Base-by-base conservation (phyloP, 306 rosid species). In the Ochetophila trinervis region DNA sequence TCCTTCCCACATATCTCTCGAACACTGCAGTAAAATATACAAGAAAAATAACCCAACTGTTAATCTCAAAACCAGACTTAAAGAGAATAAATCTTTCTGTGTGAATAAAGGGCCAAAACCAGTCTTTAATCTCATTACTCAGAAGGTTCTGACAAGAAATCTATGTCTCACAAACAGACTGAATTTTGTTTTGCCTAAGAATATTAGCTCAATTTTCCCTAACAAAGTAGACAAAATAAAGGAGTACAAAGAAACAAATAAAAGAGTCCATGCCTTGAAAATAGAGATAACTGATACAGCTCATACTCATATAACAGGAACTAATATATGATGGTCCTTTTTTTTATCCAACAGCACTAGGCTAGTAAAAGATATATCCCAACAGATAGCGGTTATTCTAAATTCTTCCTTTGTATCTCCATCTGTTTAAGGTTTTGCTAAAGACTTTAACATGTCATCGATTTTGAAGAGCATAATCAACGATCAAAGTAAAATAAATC, bases 1-100 rank as follows among this genome's bases (percentile, higher is more conserved):
- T 93, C 89, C 83, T 83, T 93, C 75, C 97, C 99, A 60, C 97
- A 93, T 65, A 93, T 80, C 73, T 87, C 99, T 76, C 97, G 84
- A 68, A 90, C 82, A 72, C 99, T 90, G 94, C 84, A 77, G 77
- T 60, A 49, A 60, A 37, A 48, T 3, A 62, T 54, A 23, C 22
- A 49, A 40, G 58, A 51, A 56, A 65, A 54, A 9, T 21, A 36
- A 63, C 55, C 15, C 16, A 18, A 20, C 30, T 69, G 42, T 37
- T 15, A 42, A 34, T n/a, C n/a, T n/a, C 1, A 35, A 65, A 54
- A 32, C 61, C 50, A 67, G 42, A 53, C 35, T n/a, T 20, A 35
- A 27, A 52, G 22, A 40, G 16, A 70, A 40, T 34, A 37, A 5
- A 57, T 45, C 20, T n/a, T 24, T 30, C 50, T 64, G n/a, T 21